Percentiles rank a stretch among this genome's conserved stretches.
phyloP scores from a whole-genome alignment of 2,329 filamentous ascomycete species.

The Arthroderma sp. region DNA sequence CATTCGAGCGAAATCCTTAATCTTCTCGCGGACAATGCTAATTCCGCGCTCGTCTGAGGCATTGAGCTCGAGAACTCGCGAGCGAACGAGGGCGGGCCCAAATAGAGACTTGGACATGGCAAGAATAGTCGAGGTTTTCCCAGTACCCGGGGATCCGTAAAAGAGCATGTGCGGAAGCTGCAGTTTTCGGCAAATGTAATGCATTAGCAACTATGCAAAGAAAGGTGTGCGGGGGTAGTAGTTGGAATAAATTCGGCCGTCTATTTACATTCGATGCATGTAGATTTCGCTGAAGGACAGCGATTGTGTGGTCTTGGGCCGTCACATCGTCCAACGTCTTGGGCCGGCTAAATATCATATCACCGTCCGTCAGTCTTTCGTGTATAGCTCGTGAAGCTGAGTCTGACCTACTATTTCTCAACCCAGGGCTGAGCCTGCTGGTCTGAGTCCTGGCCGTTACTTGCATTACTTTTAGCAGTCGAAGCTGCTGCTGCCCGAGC shows the following conservation, averaged over 20 bases:
- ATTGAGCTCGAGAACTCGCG: constrained; percentile 95
- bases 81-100: constrained; percentile 83
- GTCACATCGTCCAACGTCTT: constrained; percentile 91
- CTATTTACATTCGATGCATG: constrained; percentile 72
- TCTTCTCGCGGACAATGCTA: constrained; percentile 89
- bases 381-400: not conserved
- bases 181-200: constrained; percentile 15
- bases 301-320: constrained; percentile 93
- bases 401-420: constrained; percentile 72
- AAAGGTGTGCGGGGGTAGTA: not conserved
- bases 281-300: constrained; percentile 78
- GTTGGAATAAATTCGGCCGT: not conserved
- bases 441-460: constrained; percentile 44
- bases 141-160: constrained; percentile 93
- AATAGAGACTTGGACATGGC: constrained; percentile 96
- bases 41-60: constrained; percentile 98
- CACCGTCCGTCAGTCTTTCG: not conserved
- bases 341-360: constrained; percentile 54
- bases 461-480: constrained; percentile 51
- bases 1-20: constrained; percentile 95
- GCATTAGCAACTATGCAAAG: constrained; percentile 1
- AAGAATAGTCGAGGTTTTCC: constrained; percentile 95
- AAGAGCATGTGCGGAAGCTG: constrained; percentile 97
- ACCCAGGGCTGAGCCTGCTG: constrained; percentile 82
- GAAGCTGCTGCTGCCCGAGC: constrained; percentile 66